These are phyloP conservation scores for Piloderma croceum DNA, from an alignment of 768 basidiomycete species.

Conservation along the genomic window DNA sequence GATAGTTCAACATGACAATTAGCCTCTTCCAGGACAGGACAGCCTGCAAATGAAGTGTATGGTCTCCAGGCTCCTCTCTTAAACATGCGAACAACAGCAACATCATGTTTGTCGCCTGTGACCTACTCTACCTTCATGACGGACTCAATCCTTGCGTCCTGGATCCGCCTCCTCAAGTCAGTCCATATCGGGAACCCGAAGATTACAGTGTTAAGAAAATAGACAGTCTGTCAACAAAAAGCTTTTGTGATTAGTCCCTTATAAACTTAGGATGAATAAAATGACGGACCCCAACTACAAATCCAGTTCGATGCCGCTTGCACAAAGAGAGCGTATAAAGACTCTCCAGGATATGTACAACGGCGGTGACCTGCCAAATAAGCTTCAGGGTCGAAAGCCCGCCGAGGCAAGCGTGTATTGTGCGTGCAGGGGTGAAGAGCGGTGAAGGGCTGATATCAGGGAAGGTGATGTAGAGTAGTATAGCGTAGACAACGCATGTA, in stretches of 20 bases:
- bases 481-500: slow-evolving; percentile 21
- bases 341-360: slow-evolving; percentile 19
- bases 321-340: slow-evolving; percentile 28
- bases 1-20: too few relatives aligned
- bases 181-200: slow-evolving; percentile 52
- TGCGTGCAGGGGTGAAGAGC: slow-evolving; percentile 20
- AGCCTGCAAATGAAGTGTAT: too few relatives aligned
- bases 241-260: too few relatives aligned
- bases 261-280: too few relatives aligned
- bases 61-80: too few relatives aligned
- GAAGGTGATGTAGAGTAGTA: slow-evolving; percentile 28
- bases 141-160: slow-evolving; percentile 67
- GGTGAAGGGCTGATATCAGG: slow-evolving; percentile 16
- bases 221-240: slow-evolving; percentile 37
- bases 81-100: too few relatives aligned
- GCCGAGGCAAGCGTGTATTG: slow-evolving; percentile 11
- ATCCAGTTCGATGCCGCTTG: slow-evolving; percentile 19
- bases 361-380: slow-evolving; percentile 3
- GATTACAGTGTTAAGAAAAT: slow-evolving; percentile 44
- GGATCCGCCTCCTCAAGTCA: slow-evolving; percentile 53
- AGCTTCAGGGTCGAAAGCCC: slow-evolving; percentile 12
- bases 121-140: slow-evolving; percentile 74
- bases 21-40: too few relatives aligned
- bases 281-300: slow-evolving; percentile 17
- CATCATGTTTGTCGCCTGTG: too few relatives aligned